Conservation (phyloP, 169 alveolate species). For the Plasmodium vinckei region DNA sequence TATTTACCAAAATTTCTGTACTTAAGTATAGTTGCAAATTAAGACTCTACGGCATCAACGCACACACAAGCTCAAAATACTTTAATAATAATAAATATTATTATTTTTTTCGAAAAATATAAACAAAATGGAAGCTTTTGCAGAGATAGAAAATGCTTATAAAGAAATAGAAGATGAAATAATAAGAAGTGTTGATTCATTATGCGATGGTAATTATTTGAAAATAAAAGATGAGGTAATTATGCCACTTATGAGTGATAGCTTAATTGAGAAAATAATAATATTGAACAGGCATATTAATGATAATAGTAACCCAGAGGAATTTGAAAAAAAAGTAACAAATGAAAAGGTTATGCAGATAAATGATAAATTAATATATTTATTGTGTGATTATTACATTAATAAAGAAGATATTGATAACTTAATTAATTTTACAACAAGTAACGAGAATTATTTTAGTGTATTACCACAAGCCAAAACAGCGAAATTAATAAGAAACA, state of each 20-base stretch:
- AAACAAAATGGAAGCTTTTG: slow-evolving; percentile 49
- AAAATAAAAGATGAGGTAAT: slow-evolving; percentile 65
- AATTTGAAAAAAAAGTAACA: slow-evolving; percentile 59
- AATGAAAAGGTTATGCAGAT: slow-evolving; percentile 73
- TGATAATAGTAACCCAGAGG: slow-evolving; percentile 68
- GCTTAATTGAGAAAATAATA: slow-evolving; percentile 44
- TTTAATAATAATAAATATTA: too few relatives aligned
- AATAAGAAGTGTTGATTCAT: slow-evolving; percentile 34
- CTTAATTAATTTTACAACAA: slow-evolving; percentile 80
- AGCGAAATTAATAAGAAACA: slow-evolving; percentile 82
- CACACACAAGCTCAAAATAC: too few relatives aligned
- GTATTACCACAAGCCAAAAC: slow-evolving; percentile 87
- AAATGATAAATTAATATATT: slow-evolving; percentile 65
- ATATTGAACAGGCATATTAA: slow-evolving; percentile 56
- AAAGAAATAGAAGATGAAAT: slow-evolving; percentile 72
- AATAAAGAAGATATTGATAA: slow-evolving; percentile 80
- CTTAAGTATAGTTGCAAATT: too few relatives aligned
- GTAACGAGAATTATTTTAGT: slow-evolving; percentile 83
- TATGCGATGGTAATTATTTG: slow-evolving; percentile 52
- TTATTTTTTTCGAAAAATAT: too few relatives aligned
- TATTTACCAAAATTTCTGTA: too few relatives aligned
- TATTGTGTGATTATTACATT: slow-evolving; percentile 71
- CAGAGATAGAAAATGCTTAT: slow-evolving; percentile 58
- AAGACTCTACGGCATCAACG: too few relatives aligned
- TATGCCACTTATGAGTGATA: slow-evolving; percentile 72